Percentiles rank a stretch among this genome's conserved stretches.
Conservation (phyloP, 169 alveolate genomes). For the Babesia gibsoni region DNA sequence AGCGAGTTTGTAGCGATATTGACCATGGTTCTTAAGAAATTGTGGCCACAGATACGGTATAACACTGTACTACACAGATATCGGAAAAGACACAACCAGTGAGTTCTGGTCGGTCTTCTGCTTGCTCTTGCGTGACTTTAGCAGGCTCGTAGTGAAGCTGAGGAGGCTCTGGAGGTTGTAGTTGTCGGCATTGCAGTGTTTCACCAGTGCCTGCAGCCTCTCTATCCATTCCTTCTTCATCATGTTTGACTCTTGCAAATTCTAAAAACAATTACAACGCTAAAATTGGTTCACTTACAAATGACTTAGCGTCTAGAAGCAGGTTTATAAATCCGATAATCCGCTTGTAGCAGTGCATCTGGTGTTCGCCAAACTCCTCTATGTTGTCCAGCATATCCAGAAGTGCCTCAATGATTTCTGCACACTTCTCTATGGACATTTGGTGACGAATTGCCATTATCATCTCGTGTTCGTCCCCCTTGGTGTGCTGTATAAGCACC, state of each 20-base stretch:
- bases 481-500: constrained; percentile 47
- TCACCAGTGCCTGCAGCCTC: constrained; percentile 27
- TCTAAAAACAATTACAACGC: background rate
- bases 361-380: background rate
- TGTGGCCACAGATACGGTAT: background rate
- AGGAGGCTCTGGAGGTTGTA: constrained; percentile 56
- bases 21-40: no score
- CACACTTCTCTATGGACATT: constrained; percentile 16
- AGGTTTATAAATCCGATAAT: constrained; percentile 43
- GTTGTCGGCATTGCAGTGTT: constrained; percentile 39
- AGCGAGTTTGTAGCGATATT: no score
- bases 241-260: constrained; percentile 17
- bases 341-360: constrained; percentile 33
- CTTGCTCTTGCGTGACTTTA: constrained; percentile 16
- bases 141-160: constrained; percentile 55
- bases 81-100: constrained; percentile 26
- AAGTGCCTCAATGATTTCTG: constrained; percentile 23
- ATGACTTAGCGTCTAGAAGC: constrained; percentile 51
- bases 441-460: constrained; percentile 33
- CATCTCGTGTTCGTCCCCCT: constrained; percentile 40
- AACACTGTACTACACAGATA: constrained; percentile 18
- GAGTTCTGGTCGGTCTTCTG: constrained; percentile 17
- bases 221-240: constrained; percentile 43
- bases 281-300: constrained; percentile 10
- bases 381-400: constrained; percentile 27